These are phyloP conservation scores for Neopestalotiopsis sp. DNA, from an alignment of 2,329 filamentous ascomycete genomes.

Conservation along the genomic window DNA sequence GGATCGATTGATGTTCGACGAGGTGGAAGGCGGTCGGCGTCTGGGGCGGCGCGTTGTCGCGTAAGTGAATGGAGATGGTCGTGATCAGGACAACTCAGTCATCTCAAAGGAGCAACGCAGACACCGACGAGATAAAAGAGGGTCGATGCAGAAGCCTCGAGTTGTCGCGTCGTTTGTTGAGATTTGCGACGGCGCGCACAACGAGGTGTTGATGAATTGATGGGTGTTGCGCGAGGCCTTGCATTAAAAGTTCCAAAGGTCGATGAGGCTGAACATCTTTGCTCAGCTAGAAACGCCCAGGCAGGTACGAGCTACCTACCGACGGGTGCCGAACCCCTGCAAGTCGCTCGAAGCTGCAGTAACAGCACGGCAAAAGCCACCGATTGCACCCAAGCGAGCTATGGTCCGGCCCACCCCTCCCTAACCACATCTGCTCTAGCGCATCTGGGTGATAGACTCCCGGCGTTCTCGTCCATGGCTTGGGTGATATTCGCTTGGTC, in stretches of 20 bases:
- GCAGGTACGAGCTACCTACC: not conserved
- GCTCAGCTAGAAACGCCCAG: too few relatives aligned
- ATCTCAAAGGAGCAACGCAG: constrained; percentile 1
- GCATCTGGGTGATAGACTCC: not conserved
- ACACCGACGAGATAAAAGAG: not conserved
- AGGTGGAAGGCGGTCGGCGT: not conserved
- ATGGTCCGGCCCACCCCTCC: too few relatives aligned
- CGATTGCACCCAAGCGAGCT: too few relatives aligned
- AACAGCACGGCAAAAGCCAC: not conserved
- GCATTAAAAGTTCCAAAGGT: not conserved
- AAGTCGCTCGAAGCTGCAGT: not conserved
- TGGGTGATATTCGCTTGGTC: too few relatives aligned
- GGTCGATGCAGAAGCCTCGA: not conserved
- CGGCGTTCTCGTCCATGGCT: not conserved
- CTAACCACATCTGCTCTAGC: too few relatives aligned
- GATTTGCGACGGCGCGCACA: not conserved
- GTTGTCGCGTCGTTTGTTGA: not conserved
- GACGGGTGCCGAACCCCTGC: not conserved
- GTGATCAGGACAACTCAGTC: constrained; percentile 3
- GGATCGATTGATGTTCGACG: constrained; percentile 25
- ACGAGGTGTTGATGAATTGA: not conserved
- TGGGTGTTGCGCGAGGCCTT: not conserved
- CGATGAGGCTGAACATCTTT: not conserved
- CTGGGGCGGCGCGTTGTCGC: constrained; percentile 1
- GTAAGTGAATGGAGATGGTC: not conserved